phyloP scores from a whole-genome alignment of 2,329 filamentous ascomycete species.

The Colletotrichum tanaceti region DNA sequence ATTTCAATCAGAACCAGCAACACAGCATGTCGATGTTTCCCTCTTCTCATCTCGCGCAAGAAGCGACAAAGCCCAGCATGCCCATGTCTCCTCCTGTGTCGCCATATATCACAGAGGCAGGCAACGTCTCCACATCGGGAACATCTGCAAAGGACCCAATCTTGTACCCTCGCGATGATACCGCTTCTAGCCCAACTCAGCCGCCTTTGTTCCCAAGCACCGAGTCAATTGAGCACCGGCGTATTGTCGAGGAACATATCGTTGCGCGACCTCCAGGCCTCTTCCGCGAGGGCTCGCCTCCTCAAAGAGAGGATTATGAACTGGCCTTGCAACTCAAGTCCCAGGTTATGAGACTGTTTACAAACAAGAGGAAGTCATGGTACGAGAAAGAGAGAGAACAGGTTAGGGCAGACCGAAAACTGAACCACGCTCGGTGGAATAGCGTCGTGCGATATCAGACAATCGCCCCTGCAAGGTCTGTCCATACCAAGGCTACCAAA shows the following conservation, averaged over 20 bases:
- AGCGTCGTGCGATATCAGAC: slow-evolving; percentile 49
- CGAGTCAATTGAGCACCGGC: slow-evolving; percentile 56
- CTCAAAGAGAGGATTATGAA: slow-evolving; percentile 65
- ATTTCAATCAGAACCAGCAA: slow-evolving; percentile 54
- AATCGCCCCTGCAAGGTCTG: slow-evolving; percentile 58
- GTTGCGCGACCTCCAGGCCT: slow-evolving; percentile 55
- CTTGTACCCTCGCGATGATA: slow-evolving; percentile 64
- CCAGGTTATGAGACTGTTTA: slow-evolving; percentile 61
- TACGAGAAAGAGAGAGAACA: slow-evolving; percentile 62
- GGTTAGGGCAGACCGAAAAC: slow-evolving; percentile 61
- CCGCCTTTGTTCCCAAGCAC: slow-evolving; percentile 62
- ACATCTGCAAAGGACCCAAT: slow-evolving; percentile 64
- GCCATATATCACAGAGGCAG: slow-evolving; percentile 56
- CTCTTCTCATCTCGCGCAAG: slow-evolving; percentile 10
- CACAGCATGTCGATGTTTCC: slow-evolving; percentile 4
- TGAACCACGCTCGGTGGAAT: slow-evolving; percentile 47
- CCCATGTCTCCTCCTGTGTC: slow-evolving; percentile 71
- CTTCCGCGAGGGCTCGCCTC: slow-evolving; percentile 59
- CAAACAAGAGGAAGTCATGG: slow-evolving; percentile 59
- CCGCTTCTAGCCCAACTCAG: slow-evolving; percentile 55
- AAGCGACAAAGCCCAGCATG: slow-evolving; percentile 49
- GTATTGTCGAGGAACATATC: slow-evolving; percentile 64
- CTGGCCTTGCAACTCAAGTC: slow-evolving; percentile 65
- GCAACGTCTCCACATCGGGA: slow-evolving; percentile 49
- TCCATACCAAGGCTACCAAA: slow-evolving; percentile 42